phyloP scores from a whole-genome alignment of 116 monocot genomes.

The Dioscorea cayenensis region DNA sequence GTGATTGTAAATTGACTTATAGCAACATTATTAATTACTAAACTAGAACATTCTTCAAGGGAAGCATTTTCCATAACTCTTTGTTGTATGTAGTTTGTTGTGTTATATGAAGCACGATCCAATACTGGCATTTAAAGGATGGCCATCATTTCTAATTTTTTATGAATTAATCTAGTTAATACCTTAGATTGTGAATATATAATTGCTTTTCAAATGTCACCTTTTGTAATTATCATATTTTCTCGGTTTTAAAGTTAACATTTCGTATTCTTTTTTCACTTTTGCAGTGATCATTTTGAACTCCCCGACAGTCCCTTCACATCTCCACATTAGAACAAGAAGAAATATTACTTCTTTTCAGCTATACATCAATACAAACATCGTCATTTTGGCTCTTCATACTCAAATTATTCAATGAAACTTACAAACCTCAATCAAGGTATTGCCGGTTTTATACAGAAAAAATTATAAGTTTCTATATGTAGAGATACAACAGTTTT shows the following conservation, averaged over 20 bases:
- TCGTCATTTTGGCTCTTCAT: not conserved
- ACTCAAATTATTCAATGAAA: not conserved
- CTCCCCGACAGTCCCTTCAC: conserved; percentile 46
- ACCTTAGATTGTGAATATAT: too few relatives aligned
- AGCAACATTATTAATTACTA: not conserved
- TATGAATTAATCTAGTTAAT: too few relatives aligned
- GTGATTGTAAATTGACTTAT: not conserved
- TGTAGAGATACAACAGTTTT: not conserved
- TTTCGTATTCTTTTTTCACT: not conserved
- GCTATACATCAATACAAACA: not conserved
- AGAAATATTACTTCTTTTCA: conserved; percentile 13
- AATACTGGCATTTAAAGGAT: too few relatives aligned
- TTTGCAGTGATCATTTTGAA: conserved; percentile 30
- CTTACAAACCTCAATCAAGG: not conserved
- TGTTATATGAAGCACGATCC: conserved; percentile 75
- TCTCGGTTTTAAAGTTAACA: too few relatives aligned
- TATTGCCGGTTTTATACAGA: not conserved
- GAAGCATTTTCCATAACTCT: conserved; percentile 2
- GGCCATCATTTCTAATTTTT: too few relatives aligned
- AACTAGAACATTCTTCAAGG: not conserved
- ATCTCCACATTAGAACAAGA: conserved; percentile 16
- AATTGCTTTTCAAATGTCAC: too few relatives aligned
- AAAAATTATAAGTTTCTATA: not conserved
- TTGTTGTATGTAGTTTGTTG: conserved; percentile 70
- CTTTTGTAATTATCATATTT: too few relatives aligned